These are phyloP conservation scores for Cryptococcus hybrid DNA, from an alignment of 1,284 basidiomycete genomes.

Conservation along the genomic window DNA sequence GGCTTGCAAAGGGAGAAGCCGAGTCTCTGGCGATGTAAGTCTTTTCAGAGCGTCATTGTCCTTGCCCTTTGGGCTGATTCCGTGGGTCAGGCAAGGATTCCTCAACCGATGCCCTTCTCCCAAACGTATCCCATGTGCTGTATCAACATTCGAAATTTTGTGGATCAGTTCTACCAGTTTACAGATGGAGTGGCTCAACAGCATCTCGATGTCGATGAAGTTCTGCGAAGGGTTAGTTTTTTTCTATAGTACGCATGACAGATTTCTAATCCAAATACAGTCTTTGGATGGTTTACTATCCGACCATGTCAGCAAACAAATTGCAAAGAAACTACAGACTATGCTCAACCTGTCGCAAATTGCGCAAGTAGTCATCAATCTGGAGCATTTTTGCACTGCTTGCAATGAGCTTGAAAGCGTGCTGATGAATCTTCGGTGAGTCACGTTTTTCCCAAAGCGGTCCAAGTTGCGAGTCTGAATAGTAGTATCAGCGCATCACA, in stretches of 20 bases:
- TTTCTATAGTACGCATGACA: not conserved
- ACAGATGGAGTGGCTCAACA: slow-evolving; percentile 91
- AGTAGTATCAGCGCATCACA: slow-evolving; percentile 66
- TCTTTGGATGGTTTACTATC: slow-evolving; percentile 83
- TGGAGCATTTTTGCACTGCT: slow-evolving; percentile 87
- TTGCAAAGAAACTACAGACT: slow-evolving; percentile 66
- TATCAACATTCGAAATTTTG: slow-evolving; percentile 90
- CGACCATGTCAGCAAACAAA: slow-evolving; percentile 74
- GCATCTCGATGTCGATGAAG: slow-evolving; percentile 87
- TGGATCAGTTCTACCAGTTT: slow-evolving; percentile 96
- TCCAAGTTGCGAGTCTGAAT: not conserved
- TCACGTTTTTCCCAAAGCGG: not conserved
- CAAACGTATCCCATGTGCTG: slow-evolving; percentile 93
- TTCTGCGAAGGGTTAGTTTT: slow-evolving; percentile 72
- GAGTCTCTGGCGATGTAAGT: slow-evolving; percentile 63
- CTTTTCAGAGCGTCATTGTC: not conserved
- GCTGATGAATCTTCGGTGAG: slow-evolving; percentile 68
- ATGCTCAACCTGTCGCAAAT: slow-evolving; percentile 86
- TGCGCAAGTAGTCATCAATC: slow-evolving; percentile 88
- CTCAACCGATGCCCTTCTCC: slow-evolving; percentile 86
- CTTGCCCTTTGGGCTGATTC: not conserved
- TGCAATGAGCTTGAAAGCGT: slow-evolving; percentile 85
- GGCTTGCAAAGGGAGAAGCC: slow-evolving; percentile 71
- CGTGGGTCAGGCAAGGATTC: slow-evolving; percentile 58
- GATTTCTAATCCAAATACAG: slow-evolving; percentile 50